Evolutionary conservation across 768 basidiomycete species (phyloP).

Genomic region (Hypsizygus marmoreus): DNA sequence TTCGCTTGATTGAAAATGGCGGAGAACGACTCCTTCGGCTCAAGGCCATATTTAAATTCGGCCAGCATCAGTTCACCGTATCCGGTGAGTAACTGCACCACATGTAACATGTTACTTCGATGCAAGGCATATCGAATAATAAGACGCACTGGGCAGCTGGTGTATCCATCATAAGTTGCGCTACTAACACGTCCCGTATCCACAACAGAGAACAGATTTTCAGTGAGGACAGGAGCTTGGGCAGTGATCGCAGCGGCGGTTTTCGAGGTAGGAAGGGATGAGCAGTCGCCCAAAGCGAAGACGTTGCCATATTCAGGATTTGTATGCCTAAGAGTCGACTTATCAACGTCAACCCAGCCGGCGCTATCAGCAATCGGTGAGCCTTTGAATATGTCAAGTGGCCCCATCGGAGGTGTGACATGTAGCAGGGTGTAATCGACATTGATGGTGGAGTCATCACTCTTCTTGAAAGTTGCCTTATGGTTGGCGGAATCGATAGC

Average conservation of each 20-base stretch:
- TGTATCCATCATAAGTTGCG: conserved; percentile 86
- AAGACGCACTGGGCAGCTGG: conserved; percentile 76
- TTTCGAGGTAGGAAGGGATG: conserved; percentile 91
- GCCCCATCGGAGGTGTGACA: conserved; percentile 91
- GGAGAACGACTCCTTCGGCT: conserved; percentile 86
- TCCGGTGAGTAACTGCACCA: conserved; percentile 68
- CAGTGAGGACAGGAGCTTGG: conserved; percentile 87
- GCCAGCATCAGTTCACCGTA: conserved; percentile 84
- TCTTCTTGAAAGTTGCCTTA: conserved; percentile 83
- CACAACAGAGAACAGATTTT: conserved; percentile 81
- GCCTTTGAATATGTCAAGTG: conserved; percentile 75
- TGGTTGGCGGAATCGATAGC: conserved; percentile 69
- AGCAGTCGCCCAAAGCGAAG: conserved; percentile 91
- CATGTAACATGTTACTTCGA: conserved; percentile 7
- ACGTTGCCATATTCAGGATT: conserved; percentile 82
- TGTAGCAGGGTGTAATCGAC: conserved; percentile 85
- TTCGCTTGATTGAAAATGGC: conserved; percentile 71
- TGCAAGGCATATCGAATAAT: conserved; percentile 1
- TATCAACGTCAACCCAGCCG: conserved; percentile 91
- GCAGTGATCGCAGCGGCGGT: conserved; percentile 93
- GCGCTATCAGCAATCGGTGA: conserved; percentile 77
- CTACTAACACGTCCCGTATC: conserved; percentile 68
- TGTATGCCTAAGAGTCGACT: conserved; percentile 77
- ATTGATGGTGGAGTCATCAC: conserved; percentile 67
- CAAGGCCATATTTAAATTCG: conserved; percentile 92